Evolutionary conservation across 257 asterid genomes (phyloP).

Genomic region (Solanum neorickii): DNA sequence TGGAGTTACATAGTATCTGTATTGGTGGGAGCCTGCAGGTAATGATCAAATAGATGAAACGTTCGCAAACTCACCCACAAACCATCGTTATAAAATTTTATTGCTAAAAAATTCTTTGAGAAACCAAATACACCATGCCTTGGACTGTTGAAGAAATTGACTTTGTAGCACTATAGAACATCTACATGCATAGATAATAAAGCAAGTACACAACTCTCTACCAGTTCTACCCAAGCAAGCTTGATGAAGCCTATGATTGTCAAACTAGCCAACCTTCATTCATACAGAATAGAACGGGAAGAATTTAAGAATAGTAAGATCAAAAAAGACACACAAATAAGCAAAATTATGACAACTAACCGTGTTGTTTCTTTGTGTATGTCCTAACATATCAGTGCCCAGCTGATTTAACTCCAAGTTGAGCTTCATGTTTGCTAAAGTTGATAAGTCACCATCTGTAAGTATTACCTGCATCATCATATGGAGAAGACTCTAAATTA

Average conservation of each 20-base stretch:
- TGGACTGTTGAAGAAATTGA: neutral
- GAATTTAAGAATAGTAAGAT: neutral
- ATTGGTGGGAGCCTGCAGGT: neutral
- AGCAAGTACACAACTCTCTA: neutral
- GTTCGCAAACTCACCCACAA: neutral
- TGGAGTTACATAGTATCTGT: neutral
- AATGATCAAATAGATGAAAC: neutral
- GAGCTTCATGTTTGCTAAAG: slow-evolving; percentile 72
- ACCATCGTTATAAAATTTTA: neutral
- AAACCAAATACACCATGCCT: neutral
- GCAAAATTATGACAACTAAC: slow-evolving; percentile 17
- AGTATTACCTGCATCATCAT: slow-evolving; percentile 58
- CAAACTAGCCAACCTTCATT: neutral
- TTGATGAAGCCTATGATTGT: neutral
- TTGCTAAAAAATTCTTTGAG: neutral
- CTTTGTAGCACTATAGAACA: neutral
- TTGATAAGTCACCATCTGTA: slow-evolving; percentile 70
- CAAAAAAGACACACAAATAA: neutral
- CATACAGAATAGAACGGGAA: neutral
- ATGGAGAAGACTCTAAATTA: neutral
- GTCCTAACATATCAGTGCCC: slow-evolving; percentile 9
- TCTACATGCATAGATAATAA: neutral
- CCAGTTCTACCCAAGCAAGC: neutral
- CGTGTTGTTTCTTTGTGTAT: slow-evolving; percentile 2
- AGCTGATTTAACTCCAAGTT: slow-evolving; percentile 68